Percentiles rank a stretch among this genome's conserved stretches.
Conservation (phyloP, 805 yeast species). For the Candida pseudofarinosa region DNA sequence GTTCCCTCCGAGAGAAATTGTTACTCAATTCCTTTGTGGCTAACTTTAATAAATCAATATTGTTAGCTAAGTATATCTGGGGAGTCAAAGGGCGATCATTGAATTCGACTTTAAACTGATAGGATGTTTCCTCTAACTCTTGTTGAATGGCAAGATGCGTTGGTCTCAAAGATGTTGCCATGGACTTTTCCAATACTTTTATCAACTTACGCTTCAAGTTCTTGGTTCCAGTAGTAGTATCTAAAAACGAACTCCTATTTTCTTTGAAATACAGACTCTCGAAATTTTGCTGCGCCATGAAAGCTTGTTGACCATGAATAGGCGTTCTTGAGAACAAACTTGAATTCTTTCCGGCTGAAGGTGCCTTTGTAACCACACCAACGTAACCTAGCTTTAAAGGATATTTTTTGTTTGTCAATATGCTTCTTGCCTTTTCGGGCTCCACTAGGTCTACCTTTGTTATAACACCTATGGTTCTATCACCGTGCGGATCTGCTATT, state of each 20-base stretch:
- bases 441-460: conserved; percentile 91
- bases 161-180: conserved; percentile 86
- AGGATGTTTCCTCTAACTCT: conserved; percentile 90
- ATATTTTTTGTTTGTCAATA: conserved; percentile 73
- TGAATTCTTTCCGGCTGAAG: conserved; percentile 31
- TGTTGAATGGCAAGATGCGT: conserved; percentile 80
- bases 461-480: conserved; percentile 92
- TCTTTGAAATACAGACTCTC: conserved; percentile 56
- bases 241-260: conserved; percentile 53
- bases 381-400: conserved; percentile 96
- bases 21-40: conserved; percentile 84
- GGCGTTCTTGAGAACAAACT: conserved; percentile 45
- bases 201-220: conserved; percentile 75
- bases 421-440: conserved; percentile 63
- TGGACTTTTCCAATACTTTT: conserved; percentile 81
- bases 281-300: conserved; percentile 62
- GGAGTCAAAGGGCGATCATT: conserved; percentile 94
- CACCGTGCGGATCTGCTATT: conserved; percentile 87
- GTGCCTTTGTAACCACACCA: conserved; percentile 90
- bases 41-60: conserved; percentile 80
- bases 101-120: conserved; percentile 92
- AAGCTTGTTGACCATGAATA: conserved; percentile 54
- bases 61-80: conserved; percentile 88
- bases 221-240: conserved; percentile 73
- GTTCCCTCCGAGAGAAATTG: conserved; percentile 76